Evolutionary conservation across 2,329 filamentous ascomycete genomes (phyloP).

Genomic region (Hortaea werneckii): DNA sequence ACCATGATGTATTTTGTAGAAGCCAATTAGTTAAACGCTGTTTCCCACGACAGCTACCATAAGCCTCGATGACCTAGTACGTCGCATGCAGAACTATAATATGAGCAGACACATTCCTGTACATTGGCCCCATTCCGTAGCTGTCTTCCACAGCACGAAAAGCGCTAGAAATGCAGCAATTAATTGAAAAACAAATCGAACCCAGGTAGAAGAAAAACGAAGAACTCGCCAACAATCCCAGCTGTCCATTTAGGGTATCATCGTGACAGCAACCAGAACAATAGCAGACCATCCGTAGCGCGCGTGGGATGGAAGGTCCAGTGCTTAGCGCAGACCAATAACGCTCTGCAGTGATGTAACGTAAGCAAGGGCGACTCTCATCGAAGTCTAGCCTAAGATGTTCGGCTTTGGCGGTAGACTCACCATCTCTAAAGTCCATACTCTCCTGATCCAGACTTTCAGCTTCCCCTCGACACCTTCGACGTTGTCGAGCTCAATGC

Average conservation of each 20-base stretch:
- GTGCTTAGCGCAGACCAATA: not conserved
- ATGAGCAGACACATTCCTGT: no score
- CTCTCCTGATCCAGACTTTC: conserved; percentile 95
- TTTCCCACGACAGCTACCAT: no score
- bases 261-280: not conserved
- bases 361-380: not conserved
- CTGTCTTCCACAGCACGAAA: no score
- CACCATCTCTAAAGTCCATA: conserved; percentile 96
- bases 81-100: no score
- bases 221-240: no score
- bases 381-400: not conserved
- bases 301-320: not conserved
- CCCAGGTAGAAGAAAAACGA: no score
- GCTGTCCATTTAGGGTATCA: not conserved
- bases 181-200: no score
- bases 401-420: not conserved
- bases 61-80: no score
- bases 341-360: not conserved
- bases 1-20: no score
- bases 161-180: no score
- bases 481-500: conserved; percentile 79
- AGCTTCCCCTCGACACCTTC: conserved; percentile 84
- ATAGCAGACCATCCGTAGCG: not conserved
- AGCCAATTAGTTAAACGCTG: no score
- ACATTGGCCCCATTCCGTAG: no score